phyloP scores from a whole-genome alignment of 108 stramenopile genomes.

The Phaeodactylum tricornutum region DNA sequence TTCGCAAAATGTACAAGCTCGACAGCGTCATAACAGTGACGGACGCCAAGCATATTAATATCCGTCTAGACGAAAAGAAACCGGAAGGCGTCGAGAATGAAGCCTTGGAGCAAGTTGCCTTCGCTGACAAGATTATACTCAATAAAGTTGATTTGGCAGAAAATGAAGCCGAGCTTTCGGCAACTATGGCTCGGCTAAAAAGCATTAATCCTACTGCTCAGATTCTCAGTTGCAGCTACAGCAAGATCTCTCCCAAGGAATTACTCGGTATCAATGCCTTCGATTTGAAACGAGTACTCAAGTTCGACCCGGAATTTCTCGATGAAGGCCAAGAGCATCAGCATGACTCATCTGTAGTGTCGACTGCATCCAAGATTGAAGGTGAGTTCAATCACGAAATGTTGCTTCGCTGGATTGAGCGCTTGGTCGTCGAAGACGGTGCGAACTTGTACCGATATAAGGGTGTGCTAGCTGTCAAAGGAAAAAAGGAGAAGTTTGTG shows the following conservation, averaged over 20 bases:
- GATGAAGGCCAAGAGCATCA: constrained; percentile 49
- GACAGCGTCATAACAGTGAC: constrained; percentile 92
- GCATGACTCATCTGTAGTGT: constrained; percentile 66
- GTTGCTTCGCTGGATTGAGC: constrained; percentile 54
- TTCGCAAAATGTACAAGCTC: constrained; percentile 53
- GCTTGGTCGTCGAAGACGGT: constrained; percentile 67
- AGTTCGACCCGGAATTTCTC: constrained; percentile 82
- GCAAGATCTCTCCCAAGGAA: constrained; percentile 47
- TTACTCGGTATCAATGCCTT: constrained; percentile 76
- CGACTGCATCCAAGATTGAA: constrained; percentile 46
- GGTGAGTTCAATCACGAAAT: constrained; percentile 54
- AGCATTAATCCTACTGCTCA: constrained; percentile 50
- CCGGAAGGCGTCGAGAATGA: constrained; percentile 89
- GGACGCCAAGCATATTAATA: constrained; percentile 83
- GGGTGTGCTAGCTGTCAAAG: constrained; percentile 84
- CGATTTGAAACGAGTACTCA: constrained; percentile 57
- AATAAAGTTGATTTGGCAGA: constrained; percentile 77
- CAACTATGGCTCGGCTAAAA: constrained; percentile 33
- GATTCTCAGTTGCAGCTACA: constrained; percentile 24
- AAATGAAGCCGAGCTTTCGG: constrained; percentile 19
- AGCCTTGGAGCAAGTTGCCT: constrained; percentile 90
- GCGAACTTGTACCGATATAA: constrained; percentile 90
- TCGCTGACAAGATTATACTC: constrained; percentile 76
- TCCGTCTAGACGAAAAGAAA: constrained; percentile 74
- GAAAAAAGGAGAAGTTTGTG: constrained; percentile 77